Evolutionary conservation across 148 eudicot species (phyloP), one percentile per base, ranked within the genome.

Genomic region (Persicaria tinctoria): DNA sequence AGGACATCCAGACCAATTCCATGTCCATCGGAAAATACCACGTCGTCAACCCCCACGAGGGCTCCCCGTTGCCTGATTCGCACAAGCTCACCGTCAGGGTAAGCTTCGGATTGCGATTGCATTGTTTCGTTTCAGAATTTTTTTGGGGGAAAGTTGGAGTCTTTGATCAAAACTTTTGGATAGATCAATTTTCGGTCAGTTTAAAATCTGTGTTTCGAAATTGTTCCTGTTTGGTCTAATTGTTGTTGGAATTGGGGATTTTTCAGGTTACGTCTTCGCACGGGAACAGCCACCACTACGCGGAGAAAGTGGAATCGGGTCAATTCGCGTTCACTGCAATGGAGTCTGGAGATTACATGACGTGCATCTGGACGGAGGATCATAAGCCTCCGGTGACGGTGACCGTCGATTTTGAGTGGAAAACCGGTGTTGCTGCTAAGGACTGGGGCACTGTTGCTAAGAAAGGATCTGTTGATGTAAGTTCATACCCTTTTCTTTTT

Each of bases 391-490:
- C 85, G 5, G 74, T 76, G 5, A 85, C 87, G 13, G 41, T 90
- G 27, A 86, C 97, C 0, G 71, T 95, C 78, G 99, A 95, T 72
- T 90, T 95, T 71, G 97, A 89, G 9, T 95, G 99, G 99, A 90
- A 83, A 74, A 83, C 93, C n/a, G 99, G 99, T 79, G 87, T 95
- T 72, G 94, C 90, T 68, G 91, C 99, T 72, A 95, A 90, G 82
- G 94, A 92, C 75, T 95, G 97, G 99, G 84, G 88, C 38, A 87
- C 73, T 59, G 94, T 95, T 54, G 97, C 87, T 62, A 92, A 92
- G 78, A 92, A 92, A 81, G 96, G 91, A 54, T 82, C 90, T 0
- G 78, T 95, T 53, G 97, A 95, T 75, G 98, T 92, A 82, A 87
- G 87, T 88, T 76, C 32, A 32, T 16, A 13, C 14, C 14, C 59